These are phyloP conservation scores for Stropharia rugosoannulata DNA, from an alignment of 768 basidiomycete genomes.

Conservation along the genomic window DNA sequence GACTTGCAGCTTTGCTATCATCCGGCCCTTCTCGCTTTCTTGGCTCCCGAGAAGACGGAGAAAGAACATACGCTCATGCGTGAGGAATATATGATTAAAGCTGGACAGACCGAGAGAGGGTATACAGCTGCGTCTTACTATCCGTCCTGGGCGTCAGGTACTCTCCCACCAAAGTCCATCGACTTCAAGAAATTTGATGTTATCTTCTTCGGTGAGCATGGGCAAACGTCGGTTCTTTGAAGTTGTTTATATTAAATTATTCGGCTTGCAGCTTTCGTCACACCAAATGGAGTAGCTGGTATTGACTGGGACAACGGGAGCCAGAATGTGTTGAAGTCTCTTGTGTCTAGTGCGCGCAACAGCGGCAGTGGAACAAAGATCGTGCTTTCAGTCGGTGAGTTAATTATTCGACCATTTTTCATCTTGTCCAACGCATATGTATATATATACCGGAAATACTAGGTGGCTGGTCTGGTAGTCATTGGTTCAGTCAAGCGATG, in stretches of 20 bases:
- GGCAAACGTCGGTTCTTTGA: background rate
- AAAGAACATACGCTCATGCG: no score
- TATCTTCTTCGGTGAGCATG: constrained; percentile 55
- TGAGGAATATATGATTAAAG: no score
- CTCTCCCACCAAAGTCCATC: constrained; percentile 53
- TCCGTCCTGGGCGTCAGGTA: constrained; percentile 48
- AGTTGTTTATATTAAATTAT: background rate
- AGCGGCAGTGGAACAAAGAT: constrained; percentile 59
- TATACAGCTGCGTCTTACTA: constrained; percentile 48
- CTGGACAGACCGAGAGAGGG: no score
- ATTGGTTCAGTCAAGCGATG: constrained; percentile 59
- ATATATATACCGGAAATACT: background rate
- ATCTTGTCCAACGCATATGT: background rate
- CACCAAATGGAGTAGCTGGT: constrained; percentile 52
- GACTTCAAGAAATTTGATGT: constrained; percentile 68
- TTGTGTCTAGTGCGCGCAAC: constrained; percentile 54
- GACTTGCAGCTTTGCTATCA: constrained; percentile 31
- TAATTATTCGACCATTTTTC: constrained; percentile 10
- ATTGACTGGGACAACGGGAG: constrained; percentile 53
- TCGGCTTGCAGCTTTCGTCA: constrained; percentile 41
- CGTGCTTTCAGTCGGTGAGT: constrained; percentile 62
- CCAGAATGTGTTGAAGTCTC: constrained; percentile 46
- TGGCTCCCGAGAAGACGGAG: constrained; percentile 16
- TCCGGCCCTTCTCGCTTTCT: constrained; percentile 34
- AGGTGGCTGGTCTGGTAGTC: constrained; percentile 67